Evolutionary conservation across 306 rosid genomes (phyloP), one percentile per base, ranked within the genome.

Genomic region (Senna siamea): DNA sequence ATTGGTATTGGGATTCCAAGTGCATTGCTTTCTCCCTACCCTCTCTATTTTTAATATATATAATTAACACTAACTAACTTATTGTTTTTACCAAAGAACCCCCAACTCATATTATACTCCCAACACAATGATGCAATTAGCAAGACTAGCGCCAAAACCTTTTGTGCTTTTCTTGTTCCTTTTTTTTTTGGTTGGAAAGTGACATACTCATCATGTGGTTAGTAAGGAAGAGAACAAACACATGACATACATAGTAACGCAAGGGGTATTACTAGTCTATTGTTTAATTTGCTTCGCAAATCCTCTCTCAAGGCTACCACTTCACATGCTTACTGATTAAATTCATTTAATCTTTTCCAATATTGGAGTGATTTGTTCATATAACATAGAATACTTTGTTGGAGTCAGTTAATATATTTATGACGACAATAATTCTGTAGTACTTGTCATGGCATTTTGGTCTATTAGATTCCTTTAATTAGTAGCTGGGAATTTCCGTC

Each of bases 51-150:
- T 59, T n/a, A 32, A 6, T 46, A 13, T 12, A 12, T 14, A 46
- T 12, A 59, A 40, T 3, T 14, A 34, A 32, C 9, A 8, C 41
- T n/a, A 18, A 7, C 26, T 17, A 51, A 18, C 23, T 23, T 4
- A 7, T 15, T 11, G 44, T 0, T 59, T 59, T 15, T n/a, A 34
- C 51, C 23, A 2, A 35, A 65, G 86, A 72, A 81, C 84, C 78
- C 74, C 77, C 88, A 37, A 5, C 40, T 37, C 0, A 37, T 37
- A 37, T 37, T 37, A 37, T 37, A 37, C 40, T 37, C 40, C 40
- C 40, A 37, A 26, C 1, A 26, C 30, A 9, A 41, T 41, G 47
- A 41, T 41, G 47, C 47, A 41, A 41, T 41, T 41, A 41, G 47
- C 8, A 2, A 7, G 6, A 2, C 6, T 6, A 10, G 1, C 6